Evolutionary conservation across 768 basidiomycete genomes (phyloP), one percentile per base, ranked within the genome.

Genomic region (Tylopilus sp.): DNA sequence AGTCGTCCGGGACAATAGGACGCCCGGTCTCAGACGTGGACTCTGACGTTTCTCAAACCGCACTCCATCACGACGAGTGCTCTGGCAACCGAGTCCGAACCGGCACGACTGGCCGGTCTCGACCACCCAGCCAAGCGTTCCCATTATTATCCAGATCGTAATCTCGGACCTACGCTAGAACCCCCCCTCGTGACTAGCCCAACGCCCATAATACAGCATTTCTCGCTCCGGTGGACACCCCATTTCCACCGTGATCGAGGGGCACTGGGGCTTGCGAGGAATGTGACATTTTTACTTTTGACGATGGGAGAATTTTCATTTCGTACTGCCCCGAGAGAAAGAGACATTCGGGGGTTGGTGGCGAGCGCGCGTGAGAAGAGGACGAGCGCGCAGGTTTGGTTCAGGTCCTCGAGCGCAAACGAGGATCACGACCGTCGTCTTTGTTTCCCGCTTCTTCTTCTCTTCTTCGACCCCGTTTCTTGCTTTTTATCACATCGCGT

Each of bases 391-490:
- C 45, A n/a, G 45, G 33, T 41, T 58, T 64, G 60, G 59, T 63
- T 62, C 56, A 54, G 37, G 60, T 64, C 62, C 54, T 63, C 57
- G 59, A 57, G 55, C 52, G 65, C 52, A 55, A 64, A 59, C 60
- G 69, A 69, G 64, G 57, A 58, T 67, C 61, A 58, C 54, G 41
- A 55, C 55, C 53, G 49, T 65, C 58, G 63, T 68, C 65, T 52
- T 59, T 63, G 62, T 58, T 71, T 68, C 52, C 59, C 52, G 59
- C 67, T 71, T 63, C 63, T 56, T 58, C 68, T 66, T 66, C 71
- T 67, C 60, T 66, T 70, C 64, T 66, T 69, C 68, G 60, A 66
- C 67, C n/a, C n/a, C n/a, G n/a, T n/a, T n/a, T n/a, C n/a, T n/a
- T n/a, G 48, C 64, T 63, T 67, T 65, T 61, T 63, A 63, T 57